Evolutionary conservation across 441 rosid species (phyloP), one percentile per base, ranked within the genome.

Genomic region (Hura crepitans): DNA sequence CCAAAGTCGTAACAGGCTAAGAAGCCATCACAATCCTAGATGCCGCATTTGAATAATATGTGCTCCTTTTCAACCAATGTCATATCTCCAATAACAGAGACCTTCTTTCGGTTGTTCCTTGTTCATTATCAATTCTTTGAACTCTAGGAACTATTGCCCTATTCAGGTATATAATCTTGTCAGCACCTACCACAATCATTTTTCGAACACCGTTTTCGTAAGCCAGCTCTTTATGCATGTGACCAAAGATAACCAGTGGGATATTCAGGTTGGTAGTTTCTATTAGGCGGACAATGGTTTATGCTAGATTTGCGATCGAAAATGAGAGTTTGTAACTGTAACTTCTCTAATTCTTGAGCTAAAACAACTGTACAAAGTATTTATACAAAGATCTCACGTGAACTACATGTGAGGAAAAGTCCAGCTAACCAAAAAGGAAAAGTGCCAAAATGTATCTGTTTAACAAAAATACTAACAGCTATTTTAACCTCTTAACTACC

Each of bases 121-220:
- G 78, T 33, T 64, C 68, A 17, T 66, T 72, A 28, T 13, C 58
- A 47, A 62, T 68, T 53, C 68, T 68, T 75, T 70, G 82, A 66
- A 86, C 87, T 67, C 97, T 84, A 5, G 96, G 98, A 76, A 93
- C 90, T 49, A 93, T 73, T 46, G 98, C 97, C 22, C 92, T 96
- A 42, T 91, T 89, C 66, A 93, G 74, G 83, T 86, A 93, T 68
- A 93, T 65, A n/a, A 76, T 85, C 51, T 81, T 75, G 74, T 87
- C 90, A 57, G 72, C 51, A 43, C 84, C 87, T 49, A 78, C 73
- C 71, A 77, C 85, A 37, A 85, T 79, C 97, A 93, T 91, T 84
- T 88, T 85, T 47, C 90, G 81, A 12, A 78, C 72, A 60, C 90
- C 94, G 58, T 84, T 85, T 57, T 93, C 83, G 31, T 80, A 33